Conservation (phyloP, 306 rosid species). For the Lupinus albus region DNA sequence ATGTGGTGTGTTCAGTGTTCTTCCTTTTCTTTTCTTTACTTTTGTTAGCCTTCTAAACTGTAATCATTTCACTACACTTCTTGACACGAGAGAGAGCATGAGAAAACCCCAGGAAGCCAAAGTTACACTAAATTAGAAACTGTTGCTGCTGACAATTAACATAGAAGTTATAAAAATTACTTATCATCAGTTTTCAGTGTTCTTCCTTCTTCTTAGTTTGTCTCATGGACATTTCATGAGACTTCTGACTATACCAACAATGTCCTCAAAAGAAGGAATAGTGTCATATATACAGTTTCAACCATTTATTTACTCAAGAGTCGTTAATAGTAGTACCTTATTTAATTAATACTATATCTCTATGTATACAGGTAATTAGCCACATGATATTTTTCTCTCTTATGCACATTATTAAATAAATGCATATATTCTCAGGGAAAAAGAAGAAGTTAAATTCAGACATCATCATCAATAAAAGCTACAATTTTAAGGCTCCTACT, state of each 20-base stretch:
- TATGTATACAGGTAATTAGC: neutral
- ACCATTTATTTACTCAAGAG: neutral
- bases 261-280: slow-evolving; percentile 39
- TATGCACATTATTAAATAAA: too few species aligned
- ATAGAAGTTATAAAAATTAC: slow-evolving; percentile 43
- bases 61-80: slow-evolving; percentile 21
- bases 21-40: neutral
- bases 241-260: slow-evolving; percentile 38
- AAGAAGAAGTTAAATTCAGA: too few species aligned
- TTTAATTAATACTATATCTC: too few species aligned
- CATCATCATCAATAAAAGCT: neutral
- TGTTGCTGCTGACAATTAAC: slow-evolving; percentile 46
- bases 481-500: neutral
- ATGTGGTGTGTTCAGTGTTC: neutral
- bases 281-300: slow-evolving; percentile 19
- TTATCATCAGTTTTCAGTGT: too few species aligned
- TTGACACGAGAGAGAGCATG: slow-evolving; percentile 45
- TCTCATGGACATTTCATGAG: slow-evolving; percentile 51
- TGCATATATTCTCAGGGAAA: neutral
- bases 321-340: neutral
- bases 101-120: slow-evolving; percentile 38
- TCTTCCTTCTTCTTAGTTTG: slow-evolving; percentile 36
- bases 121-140: slow-evolving; percentile 38
- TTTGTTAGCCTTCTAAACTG: too few species aligned
- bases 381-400: neutral